phyloP scores from a whole-genome alignment of 176 grass and related monocot species.

The Puccinellia tenuiflora region DNA sequence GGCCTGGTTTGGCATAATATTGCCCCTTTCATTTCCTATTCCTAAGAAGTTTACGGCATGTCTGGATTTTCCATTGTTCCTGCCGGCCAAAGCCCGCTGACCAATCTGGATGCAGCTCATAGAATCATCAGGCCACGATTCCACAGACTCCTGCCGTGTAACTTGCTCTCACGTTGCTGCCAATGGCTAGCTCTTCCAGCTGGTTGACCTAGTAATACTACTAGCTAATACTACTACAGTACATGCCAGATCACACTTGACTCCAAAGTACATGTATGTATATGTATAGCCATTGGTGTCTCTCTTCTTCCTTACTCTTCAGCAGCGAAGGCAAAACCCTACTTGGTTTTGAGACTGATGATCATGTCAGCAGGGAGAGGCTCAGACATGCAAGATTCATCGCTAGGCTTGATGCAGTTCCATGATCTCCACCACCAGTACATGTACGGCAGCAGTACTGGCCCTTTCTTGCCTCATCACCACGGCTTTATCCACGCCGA shows the following conservation, averaged over 20 bases:
- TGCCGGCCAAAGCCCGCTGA: conserved; percentile 18
- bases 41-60: not conserved
- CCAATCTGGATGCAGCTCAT: conserved; percentile 15
- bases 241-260: not conserved
- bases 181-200: conserved; percentile 16
- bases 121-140: conserved; percentile 2
- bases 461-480: conserved; percentile 14
- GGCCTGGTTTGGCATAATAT: not conserved
- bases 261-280: not conserved
- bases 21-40: not conserved
- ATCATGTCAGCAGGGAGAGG: conserved; percentile 32
- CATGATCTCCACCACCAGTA: conserved; percentile 33
- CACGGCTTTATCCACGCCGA: not conserved
- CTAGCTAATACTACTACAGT: not conserved
- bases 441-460: conserved; percentile 13
- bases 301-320: not conserved
- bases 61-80: conserved; percentile 6
- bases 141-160: conserved; percentile 34
- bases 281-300: not conserved
- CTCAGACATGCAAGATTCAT: conserved; percentile 43
- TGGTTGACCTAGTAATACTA: conserved; percentile 28
- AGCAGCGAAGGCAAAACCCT: not conserved
- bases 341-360: not conserved
- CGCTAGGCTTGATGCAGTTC: conserved; percentile 37
- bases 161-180: not conserved